Base-by-base conservation (phyloP, 208 protist genomes). In the Trypanosoma congolense region DNA sequence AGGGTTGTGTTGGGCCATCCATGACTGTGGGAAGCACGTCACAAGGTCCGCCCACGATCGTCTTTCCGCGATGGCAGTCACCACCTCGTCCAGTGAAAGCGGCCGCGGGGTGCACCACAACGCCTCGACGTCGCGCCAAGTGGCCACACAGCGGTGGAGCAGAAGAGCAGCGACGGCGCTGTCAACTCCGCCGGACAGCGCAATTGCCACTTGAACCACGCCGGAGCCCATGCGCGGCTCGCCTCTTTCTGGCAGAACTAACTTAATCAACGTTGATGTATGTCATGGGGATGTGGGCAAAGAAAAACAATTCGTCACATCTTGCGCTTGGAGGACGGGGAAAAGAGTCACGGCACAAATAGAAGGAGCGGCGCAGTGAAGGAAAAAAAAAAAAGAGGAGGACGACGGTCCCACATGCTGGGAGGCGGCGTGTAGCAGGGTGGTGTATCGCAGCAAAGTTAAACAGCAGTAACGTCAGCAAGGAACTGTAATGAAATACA, bases 121-220 rank as follows among this genome's bases (percentile, higher is more conserved):
- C 5, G 81, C 77, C 4, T 64, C 57, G 30, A 93, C 49, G 50
- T 93, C 86, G 12, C 24, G 10, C 38, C 43, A 42, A 3, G 24
- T 70, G 70, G 58, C 56, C 1, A 83, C 77, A 46, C 86, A 93
- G 9, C 75, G 82, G 10, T 29, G 9, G 3, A 90, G 70, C 1
- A 93, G 46, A 4, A 87, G 51, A 1, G 82, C 86, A 12, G 71
- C 53, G 10, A 93, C 82, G 19, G 75, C 70, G 62, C 86, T 93
- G 65, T 93, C 86, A 0, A 90, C 80, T 29, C 86, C 86, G 4
- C 86, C 86, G 33, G 86, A 93, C 28, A 93, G 75, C 8, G 61
- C 79, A 31, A 90, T 53, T 19, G 73, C 86, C 26, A 92, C 65
- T 14, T 70, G 66, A 42, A 86, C 44, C 2, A 36, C 48, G 12